Evolutionary conservation across 768 basidiomycete species (phyloP), one percentile per base, ranked within the genome.

Genomic region (Lactarius trivialis): DNA sequence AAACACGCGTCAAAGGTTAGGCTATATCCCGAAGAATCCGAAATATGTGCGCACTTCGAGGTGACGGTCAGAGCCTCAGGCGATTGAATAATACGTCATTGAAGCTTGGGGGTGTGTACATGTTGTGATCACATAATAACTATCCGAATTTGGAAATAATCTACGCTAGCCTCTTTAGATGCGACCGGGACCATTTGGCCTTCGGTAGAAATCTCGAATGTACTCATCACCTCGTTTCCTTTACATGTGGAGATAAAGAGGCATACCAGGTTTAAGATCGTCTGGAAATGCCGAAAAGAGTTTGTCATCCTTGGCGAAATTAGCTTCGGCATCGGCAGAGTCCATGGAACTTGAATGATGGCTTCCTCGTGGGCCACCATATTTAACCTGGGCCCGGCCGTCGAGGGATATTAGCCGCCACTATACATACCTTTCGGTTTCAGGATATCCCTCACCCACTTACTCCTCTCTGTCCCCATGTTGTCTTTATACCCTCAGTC

Each of bases 311-410:
- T 24, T 6, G 45, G 45, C 45, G 45, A 24, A 48, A 33, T 17
- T 33, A n/a, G 28, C 32, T 52, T 49, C 61, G 61, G 61, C 61
- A 61, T 49, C 61, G 61, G 61, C 61, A 61, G 34, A 26, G 26
- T 33, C 60, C 60, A 41, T 28, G 49, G 28, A 4, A 43, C 34
- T 36, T 11, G 36, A 21, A 14, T 50, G 45, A 17, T 17, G 33
- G 24, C 14, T 14, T 28, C 48, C 11, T 30, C 45, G 9, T 37
- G 41, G 52, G 51, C 33, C 8, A 6, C 45, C 45, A 8, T 57
- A 57, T 57, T 34, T 57, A 61, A 55, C 34, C 49, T 14, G 15
- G 37, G 9, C n/a, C n/a, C n/a, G n/a, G n/a, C n/a, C 11, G 39
- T 57, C 41, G 61, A 61, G 61, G 61, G 61, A 52, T 11, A 57